Percentiles rank a stretch among this genome's conserved stretches.
Conservation (phyloP, 2,329 filamentous ascomycete genomes). For the Botrytis hyacinthi region DNA sequence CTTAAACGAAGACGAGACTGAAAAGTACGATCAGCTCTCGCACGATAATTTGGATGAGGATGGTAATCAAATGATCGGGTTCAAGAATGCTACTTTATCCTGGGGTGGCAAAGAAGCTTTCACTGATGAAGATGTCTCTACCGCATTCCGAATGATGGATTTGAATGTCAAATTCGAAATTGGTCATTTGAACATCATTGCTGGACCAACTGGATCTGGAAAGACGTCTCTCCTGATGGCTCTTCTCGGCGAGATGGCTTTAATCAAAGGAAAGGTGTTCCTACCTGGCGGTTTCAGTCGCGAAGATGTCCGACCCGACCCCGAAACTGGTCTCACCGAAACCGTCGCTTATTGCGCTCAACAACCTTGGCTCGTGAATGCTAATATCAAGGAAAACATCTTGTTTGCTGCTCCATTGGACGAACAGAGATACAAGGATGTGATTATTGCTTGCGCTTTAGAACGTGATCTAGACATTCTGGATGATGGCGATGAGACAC, state of each 20-base stretch:
- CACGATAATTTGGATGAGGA: slow-evolving; percentile 65
- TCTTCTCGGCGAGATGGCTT: slow-evolving; percentile 91
- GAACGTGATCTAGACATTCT: slow-evolving; percentile 90
- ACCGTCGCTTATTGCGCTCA: slow-evolving; percentile 96
- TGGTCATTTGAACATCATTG: slow-evolving; percentile 86
- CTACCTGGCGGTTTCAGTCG: slow-evolving; percentile 76
- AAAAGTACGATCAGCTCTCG: slow-evolving; percentile 85
- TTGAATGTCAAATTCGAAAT: slow-evolving; percentile 79
- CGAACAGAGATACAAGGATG: slow-evolving; percentile 78
- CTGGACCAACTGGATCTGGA: slow-evolving; percentile 88
- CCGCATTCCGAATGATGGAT: slow-evolving; percentile 79
- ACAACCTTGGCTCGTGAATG: slow-evolving; percentile 95
- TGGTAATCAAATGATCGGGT: slow-evolving; percentile 74
- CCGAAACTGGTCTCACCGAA: slow-evolving; percentile 82
- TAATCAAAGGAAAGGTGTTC: slow-evolving; percentile 75
- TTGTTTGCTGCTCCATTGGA: slow-evolving; percentile 81
- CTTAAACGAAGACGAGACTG: slow-evolving; percentile 87
- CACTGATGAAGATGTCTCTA: slow-evolving; percentile 60
- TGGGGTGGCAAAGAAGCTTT: slow-evolving; percentile 75
- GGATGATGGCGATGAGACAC: slow-evolving; percentile 85
- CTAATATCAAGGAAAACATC: slow-evolving; percentile 94
- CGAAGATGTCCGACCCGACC: slow-evolving; percentile 78
- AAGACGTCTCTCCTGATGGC: slow-evolving; percentile 98
- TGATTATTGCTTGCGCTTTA: slow-evolving; percentile 86
- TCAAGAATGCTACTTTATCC: slow-evolving; percentile 79